Evolutionary conservation across 2,329 filamentous ascomycete genomes (phyloP).

Genomic region (Stemphylium lycopersici): DNA sequence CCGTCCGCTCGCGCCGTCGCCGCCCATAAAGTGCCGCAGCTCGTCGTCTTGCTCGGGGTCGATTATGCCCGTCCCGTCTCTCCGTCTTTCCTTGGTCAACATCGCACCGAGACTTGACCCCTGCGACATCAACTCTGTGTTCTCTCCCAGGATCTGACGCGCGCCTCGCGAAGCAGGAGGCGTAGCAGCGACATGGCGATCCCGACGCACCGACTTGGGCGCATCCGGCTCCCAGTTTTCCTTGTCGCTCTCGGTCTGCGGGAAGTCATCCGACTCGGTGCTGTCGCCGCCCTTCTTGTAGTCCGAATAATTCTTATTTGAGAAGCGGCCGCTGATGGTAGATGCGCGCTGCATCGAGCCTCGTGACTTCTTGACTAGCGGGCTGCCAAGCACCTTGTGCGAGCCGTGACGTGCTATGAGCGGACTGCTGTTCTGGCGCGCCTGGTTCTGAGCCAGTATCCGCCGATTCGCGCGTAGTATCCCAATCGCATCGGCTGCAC

Average conservation of each 20-base stretch:
- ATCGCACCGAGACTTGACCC: slow-evolving; percentile 46
- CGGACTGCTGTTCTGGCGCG: slow-evolving; percentile 70
- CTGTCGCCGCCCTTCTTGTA: slow-evolving; percentile 28
- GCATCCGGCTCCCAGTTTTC: slow-evolving; percentile 78
- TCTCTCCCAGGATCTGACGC: slow-evolving; percentile 57
- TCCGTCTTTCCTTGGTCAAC: slow-evolving; percentile 41
- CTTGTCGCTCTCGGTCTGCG: slow-evolving; percentile 83
- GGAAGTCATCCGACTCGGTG: slow-evolving; percentile 55
- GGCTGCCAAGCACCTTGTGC: slow-evolving; percentile 36
- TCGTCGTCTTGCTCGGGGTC: slow-evolving; percentile 64
- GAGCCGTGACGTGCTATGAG: slow-evolving; percentile 36
- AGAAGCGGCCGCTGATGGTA: slow-evolving; percentile 45
- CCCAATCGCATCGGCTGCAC: slow-evolving; percentile 80
- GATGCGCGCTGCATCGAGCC: slow-evolving; percentile 44
- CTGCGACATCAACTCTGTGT: slow-evolving; percentile 49
- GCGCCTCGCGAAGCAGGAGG: slow-evolving; percentile 39
- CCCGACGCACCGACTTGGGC: slow-evolving; percentile 38
- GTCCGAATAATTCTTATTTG: slow-evolving; percentile 27
- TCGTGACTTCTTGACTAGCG: slow-evolving; percentile 46
- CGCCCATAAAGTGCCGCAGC: slow-evolving; percentile 75
- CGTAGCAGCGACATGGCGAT: slow-evolving; percentile 31
- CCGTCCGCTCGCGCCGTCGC: slow-evolving; percentile 64
- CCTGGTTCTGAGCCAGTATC: slow-evolving; percentile 59
- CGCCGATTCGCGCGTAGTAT: slow-evolving; percentile 73
- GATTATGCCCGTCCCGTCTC: slow-evolving; percentile 36